Evolutionary conservation across 1,284 basidiomycete species (phyloP), one percentile per base, ranked within the genome.

Genomic region (Dichomitus squalens): DNA sequence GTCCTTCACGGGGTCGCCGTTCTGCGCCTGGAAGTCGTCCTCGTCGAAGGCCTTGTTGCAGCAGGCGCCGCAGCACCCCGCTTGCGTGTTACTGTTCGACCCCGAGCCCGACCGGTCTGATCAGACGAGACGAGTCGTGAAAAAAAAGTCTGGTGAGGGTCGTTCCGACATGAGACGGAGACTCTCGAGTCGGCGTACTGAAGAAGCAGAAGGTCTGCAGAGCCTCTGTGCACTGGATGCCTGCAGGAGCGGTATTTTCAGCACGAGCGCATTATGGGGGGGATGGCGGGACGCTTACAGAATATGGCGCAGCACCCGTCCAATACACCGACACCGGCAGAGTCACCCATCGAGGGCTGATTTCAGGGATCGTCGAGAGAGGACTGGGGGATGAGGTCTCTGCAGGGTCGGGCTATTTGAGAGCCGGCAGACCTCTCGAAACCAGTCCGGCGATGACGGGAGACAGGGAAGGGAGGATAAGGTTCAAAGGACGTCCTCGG

Each of bases 41-140:
- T 65, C 60, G 50, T 64, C 62, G 52, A 65, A 66, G 8, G 61
- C 63, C 11, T 55, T 47, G 23, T 54, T 51, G 46, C 59, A 66
- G 50, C 63, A 66, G 11, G 43, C 35, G 9, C 52, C 53, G 49
- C 63, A 66, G 49, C 63, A 65, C 14, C 65, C 65, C 0, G 61
- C 59, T 29, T 55, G 55, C 4, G 31, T 34, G 36, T 12, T 53
- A 36, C 47, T 27, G 6, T n/a, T n/a, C n/a, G 39, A 21, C 1
- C 57, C 53, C 1, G 38, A 34, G 11, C 58, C 57, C 0, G 43
- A 61, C 33, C 52, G 21, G 46, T 60, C 55, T 60, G 23, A 11
- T 12, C 29, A 20, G 25, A 31, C 12, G 16, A 27, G 1, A 18
- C 7, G n/a, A 36, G 20, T 33, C 6, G 49, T 8, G 34, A 5